These are phyloP conservation scores for Russula emetica DNA, from an alignment of 768 basidiomycete genomes.

Conservation along the genomic window DNA sequence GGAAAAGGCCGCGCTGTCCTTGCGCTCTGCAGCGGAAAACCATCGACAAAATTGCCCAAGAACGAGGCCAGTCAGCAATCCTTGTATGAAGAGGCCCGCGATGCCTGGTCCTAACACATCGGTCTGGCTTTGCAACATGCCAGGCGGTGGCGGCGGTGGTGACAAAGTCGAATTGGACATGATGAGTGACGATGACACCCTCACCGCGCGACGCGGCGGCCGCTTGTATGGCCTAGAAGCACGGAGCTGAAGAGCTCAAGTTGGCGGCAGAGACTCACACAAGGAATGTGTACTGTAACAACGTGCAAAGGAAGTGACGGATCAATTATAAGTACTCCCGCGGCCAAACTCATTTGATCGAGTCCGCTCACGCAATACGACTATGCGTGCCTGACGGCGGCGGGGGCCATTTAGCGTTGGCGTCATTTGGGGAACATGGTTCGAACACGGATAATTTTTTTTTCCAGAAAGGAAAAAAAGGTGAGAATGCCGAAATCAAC, in stretches of 20 bases:
- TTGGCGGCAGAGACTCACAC: neutral
- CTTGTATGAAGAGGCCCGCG: slow-evolving; percentile 6
- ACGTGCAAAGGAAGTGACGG: neutral
- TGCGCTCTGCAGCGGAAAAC: slow-evolving; percentile 5
- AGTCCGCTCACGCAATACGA: neutral
- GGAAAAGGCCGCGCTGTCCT: neutral
- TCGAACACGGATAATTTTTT: neutral
- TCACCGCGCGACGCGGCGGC: neutral
- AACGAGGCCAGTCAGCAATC: slow-evolving; percentile 12
- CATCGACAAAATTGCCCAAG: slow-evolving; percentile 14
- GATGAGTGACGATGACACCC: neutral
- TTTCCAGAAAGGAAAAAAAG: neutral
- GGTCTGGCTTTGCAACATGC: neutral
- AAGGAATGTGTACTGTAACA: too few species aligned
- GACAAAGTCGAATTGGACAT: slow-evolving; percentile 1
- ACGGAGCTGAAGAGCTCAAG: neutral
- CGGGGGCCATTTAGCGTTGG: neutral
- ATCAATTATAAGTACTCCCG: neutral
- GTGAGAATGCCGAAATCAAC: neutral
- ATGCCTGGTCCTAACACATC: slow-evolving; percentile 6
- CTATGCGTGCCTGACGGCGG: neutral
- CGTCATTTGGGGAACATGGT: neutral
- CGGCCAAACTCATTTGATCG: neutral
- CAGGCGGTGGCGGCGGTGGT: neutral
- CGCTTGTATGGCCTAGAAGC: neutral